These are phyloP conservation scores for Corylus americana DNA, from an alignment of 306 rosid genomes.

Conservation along the genomic window DNA sequence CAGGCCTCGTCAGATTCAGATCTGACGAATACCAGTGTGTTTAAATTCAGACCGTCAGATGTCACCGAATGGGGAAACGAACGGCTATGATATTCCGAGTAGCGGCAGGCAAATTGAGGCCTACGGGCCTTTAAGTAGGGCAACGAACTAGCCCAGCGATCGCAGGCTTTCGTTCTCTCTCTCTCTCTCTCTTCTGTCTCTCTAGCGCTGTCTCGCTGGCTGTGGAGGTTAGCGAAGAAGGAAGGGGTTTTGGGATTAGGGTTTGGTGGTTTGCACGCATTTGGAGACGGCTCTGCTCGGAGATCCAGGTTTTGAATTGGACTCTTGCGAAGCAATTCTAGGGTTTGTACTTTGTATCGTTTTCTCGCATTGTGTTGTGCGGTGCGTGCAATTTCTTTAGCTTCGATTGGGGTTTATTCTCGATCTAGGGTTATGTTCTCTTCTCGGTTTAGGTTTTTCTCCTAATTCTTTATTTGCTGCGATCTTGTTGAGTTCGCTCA, in stretches of 20 bases:
- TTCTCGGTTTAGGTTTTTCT: conserved; percentile 18
- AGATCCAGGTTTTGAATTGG: conserved; percentile 70
- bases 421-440: conserved; percentile 63
- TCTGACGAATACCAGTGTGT: background rate
- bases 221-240: conserved; percentile 37
- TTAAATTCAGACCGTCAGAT: conserved; percentile 40
- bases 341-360: conserved; percentile 35
- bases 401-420: conserved; percentile 31
- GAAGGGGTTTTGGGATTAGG: conserved; percentile 46
- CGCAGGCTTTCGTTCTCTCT: background rate
- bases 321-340: conserved; percentile 33
- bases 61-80: background rate
- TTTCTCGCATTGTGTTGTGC: conserved; percentile 25
- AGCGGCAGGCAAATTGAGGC: conserved; percentile 30
- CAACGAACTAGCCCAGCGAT: conserved; percentile 18
- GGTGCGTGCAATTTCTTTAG: conserved; percentile 31
- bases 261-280: conserved; percentile 41
- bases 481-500: conserved; percentile 13
- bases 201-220: background rate
- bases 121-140: conserved; percentile 52
- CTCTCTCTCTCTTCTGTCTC: background rate
- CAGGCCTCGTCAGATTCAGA: conserved; percentile 35
- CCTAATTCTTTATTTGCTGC: conserved; percentile 18
- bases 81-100: conserved; percentile 37
- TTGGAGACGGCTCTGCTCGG: conserved; percentile 44